Base-by-base conservation (phyloP, 2,329 filamentous ascomycete species). In the Coniochaeta sp. region DNA sequence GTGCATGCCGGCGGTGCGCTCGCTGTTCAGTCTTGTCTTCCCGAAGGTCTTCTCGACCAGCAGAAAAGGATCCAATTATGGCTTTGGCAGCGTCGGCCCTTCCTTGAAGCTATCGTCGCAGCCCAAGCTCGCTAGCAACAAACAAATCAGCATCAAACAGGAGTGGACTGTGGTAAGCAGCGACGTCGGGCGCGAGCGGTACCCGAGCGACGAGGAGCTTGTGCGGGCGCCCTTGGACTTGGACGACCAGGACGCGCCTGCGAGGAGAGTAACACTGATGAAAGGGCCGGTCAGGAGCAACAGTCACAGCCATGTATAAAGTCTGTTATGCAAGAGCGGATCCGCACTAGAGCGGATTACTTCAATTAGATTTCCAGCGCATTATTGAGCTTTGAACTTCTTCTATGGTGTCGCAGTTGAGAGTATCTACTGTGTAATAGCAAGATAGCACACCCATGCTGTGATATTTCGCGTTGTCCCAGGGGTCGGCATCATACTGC, bases 1-100 rank as follows among this genome's bases (percentile, higher is more conserved):
- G 1, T 66, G 64, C 54, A 61, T 68, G 60, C 65, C 65, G 8
- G 61, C 65, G 10, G 56, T 64, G 6, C 61, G 65, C 22, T 62
- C 63, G 0, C 60, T 67, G 16, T 58, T 66, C 32, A 60, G 60
- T 40, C 51, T 59, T 3, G 33, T 61, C 16, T 58, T 62, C 31
- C 65, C 65, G 2, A 61, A 56, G 30, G 27, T 63, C 6, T 65
- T 65, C 48, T 58, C 60, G 9, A 58, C 58, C 5, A 61, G 61
- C 3, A 57, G 56, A n/a, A 26, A 30, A 26, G 53, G 40, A 3
- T 31, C 45, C 31, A 31, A 26, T n/a, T 48, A 28, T 10, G 24
- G 26, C 10, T 48, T 48, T 14, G 45, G 45, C 27, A 31, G 26
- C 8, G 26, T 52, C 51, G 42, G 48, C 38, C 49, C 50, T 32